Conservation (phyloP, 2,329 filamentous ascomycete species). For the Monilinia polystroma region DNA sequence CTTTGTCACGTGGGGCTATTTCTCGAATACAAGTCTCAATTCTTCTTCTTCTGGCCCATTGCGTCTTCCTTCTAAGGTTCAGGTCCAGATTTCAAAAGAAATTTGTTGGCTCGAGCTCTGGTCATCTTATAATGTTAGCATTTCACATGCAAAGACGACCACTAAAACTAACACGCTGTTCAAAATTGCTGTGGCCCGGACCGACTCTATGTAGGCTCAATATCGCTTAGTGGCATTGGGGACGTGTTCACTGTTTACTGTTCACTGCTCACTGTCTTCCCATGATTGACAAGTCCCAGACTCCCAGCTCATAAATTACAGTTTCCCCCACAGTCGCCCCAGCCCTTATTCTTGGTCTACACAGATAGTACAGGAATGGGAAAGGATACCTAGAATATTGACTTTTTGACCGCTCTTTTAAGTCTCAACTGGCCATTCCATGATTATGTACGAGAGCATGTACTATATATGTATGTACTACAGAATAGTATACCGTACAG, state of each 20-base stretch:
- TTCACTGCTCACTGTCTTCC: too few species aligned
- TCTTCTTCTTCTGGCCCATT: neutral
- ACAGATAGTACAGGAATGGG: neutral
- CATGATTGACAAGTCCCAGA: neutral
- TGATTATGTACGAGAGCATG: neutral
- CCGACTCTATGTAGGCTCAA: neutral
- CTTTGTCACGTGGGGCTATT: slow-evolving; percentile 9
- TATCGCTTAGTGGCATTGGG: neutral
- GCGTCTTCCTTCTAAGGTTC: neutral
- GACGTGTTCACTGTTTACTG: slow-evolving; percentile 4
- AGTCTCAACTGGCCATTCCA: neutral
- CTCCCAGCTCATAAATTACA: neutral
- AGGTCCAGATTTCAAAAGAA: neutral
- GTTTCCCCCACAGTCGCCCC: neutral
- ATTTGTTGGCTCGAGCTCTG: neutral
- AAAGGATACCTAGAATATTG: neutral
- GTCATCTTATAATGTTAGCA: too few species aligned
- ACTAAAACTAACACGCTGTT: neutral
- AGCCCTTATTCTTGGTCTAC: neutral
- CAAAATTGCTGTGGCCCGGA: neutral
- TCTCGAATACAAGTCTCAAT: neutral
- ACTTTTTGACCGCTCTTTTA: neutral
- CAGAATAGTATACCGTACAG: neutral
- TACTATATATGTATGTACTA: neutral
- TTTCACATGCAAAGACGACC: neutral